Conservation (phyloP, 352 stramenopile species). For the Globisporangium takayamanum region DNA sequence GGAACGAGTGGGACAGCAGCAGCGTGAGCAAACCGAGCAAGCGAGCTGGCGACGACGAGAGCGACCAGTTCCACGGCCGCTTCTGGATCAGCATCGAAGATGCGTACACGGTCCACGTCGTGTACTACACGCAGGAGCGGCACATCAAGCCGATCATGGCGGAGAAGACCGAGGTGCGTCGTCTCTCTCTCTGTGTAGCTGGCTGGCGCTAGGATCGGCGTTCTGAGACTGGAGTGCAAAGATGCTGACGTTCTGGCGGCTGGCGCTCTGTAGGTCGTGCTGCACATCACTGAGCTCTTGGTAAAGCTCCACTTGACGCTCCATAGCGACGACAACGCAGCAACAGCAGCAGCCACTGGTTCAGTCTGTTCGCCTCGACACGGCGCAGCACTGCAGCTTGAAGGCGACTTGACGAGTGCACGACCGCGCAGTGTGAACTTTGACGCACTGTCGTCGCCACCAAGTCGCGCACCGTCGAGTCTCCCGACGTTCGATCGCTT, state of each 20-base stretch:
- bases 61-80: slow-evolving; percentile 21
- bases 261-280: slow-evolving; percentile 30
- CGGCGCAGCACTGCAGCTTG: not conserved
- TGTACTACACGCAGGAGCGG: slow-evolving; percentile 70
- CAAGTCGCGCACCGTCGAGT: slow-evolving; percentile 2
- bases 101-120: slow-evolving; percentile 61
- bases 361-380: not conserved
- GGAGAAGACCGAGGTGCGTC: slow-evolving; percentile 65
- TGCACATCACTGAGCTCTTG: slow-evolving; percentile 53
- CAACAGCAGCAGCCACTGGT: not conserved
- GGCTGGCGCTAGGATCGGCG: not conserved
- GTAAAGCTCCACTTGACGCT: slow-evolving; percentile 29
- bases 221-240: not conserved
- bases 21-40: slow-evolving; percentile 36
- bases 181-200: not conserved
- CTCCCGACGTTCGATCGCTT: slow-evolving; percentile 11
- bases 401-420: not conserved
- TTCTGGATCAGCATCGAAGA: slow-evolving; percentile 75
- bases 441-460: not conserved
- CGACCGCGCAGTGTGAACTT: not conserved
- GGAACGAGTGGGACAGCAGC: slow-evolving; percentile 32
- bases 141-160: slow-evolving; percentile 51
- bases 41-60: slow-evolving; percentile 18
- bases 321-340: slow-evolving; percentile 16
- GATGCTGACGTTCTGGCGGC: not conserved